Evolutionary conservation across 371 early-diverging fungal genomes (phyloP), one percentile per base, ranked within the genome.

Genomic region (Mortierella sp.): DNA sequence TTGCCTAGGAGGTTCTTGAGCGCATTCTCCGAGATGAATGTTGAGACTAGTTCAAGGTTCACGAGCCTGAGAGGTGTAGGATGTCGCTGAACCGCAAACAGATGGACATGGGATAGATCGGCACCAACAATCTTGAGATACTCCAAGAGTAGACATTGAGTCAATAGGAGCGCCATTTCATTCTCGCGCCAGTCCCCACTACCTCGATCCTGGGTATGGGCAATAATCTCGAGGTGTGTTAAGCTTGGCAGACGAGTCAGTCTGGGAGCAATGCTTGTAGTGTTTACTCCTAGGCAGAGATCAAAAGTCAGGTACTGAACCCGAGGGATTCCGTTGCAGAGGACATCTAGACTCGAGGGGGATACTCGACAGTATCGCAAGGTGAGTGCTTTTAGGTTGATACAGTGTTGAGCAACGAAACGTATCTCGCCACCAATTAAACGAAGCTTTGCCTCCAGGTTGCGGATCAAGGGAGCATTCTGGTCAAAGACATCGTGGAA

Each of bases 111-210:
- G 0, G 78, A 78, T 22, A 78, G 39, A 43, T 78, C 78, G 11
- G 73, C 70, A 3, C 73, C 78, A 3, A 66, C 54, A 32, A 78
- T 67, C 43, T 59, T 68, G 51, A 78, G 67, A 9, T 59, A 55
- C 20, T 52, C 30, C 45, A 76, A 68, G 8, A n/a, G 51, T 11
- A 24, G 39, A 22, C 77, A 71, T 18, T 49, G 35, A 0, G 74
- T 64, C 60, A 78, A 49, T 10, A 78, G 57, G 6, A 62, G n/a
- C 0, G 59, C 73, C 47, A 78, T 47, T 12, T 78, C 67, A 9
- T 73, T 63, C 47, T 78, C 78, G 22, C 78, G 70, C 78, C 78
- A 78, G 68, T 73, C 70, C 1, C 78, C 73, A 30, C 51, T 52
- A 0, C 78, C 78, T 9, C 78, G 73, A 26, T 78, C 70, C 35